Percentiles rank a stretch among this genome's conserved stretches.
phyloP scores from a whole-genome alignment of 192 early-diverging fungal species.

The Coemansia sp. region DNA sequence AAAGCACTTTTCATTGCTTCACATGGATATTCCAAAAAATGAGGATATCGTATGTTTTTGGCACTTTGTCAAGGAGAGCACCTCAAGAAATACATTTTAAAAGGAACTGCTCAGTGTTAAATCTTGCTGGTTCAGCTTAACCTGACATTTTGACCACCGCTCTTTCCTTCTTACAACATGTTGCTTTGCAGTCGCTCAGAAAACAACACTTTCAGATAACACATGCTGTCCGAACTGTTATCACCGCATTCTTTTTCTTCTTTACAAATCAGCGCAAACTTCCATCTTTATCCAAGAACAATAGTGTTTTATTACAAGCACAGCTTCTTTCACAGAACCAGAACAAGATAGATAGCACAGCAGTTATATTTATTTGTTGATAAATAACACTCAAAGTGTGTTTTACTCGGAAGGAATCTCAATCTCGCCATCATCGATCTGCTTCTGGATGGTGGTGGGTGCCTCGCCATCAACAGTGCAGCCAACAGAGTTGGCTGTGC shows the following conservation, averaged over 20 bases:
- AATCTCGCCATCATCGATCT: conserved; percentile 85
- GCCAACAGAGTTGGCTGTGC: conserved; percentile 91
- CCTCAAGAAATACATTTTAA: not conserved
- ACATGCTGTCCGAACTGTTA: no score
- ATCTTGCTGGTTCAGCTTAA: not conserved
- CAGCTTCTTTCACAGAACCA: not conserved
- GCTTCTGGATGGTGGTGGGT: conserved; percentile 82
- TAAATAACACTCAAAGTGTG: conserved; percentile 16
- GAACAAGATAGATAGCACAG: not conserved
- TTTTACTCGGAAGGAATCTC: conserved; percentile 61
- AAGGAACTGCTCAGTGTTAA: not conserved
- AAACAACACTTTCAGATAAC: no score
- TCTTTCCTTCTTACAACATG: not conserved
- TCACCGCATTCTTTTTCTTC: no score
- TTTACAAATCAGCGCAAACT: no score
- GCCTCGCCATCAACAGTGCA: conserved; percentile 98
- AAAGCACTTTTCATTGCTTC: not conserved
- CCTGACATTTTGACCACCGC: not conserved
- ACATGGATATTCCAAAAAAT: no score
- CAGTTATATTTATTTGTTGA: not conserved
- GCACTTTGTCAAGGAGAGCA: no score
- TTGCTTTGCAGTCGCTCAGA: not conserved
- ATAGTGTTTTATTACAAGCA: not conserved
- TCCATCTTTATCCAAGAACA: not conserved
- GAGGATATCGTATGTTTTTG: no score